Base-by-base conservation (phyloP, 805 yeast species). In the Kluyveromyces aestuarii region DNA sequence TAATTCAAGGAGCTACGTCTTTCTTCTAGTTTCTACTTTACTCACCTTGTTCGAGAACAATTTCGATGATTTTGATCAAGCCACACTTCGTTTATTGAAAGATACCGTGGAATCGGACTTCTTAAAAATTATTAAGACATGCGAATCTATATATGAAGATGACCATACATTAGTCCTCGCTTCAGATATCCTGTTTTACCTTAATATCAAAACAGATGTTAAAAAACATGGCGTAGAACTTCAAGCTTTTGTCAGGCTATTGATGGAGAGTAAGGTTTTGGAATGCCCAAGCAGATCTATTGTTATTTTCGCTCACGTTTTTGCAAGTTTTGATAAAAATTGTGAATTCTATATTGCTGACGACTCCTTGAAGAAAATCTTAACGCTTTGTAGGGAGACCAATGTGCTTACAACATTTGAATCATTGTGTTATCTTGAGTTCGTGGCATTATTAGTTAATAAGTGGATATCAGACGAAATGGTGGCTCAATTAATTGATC, bases 241-340 rank as follows among this genome's bases (percentile, higher is more conserved):
- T 8, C 59, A 70, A 38, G 72, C 71, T 13, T 64, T 72, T 25
- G 55, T 66, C 11, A 47, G 52, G 0, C 35, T 72, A 3, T 79
- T 81, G 49, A 52, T 71, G 6, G 66, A 54, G 6, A 19, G 44
- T 18, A 33, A 50, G 17, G 46, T 57, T 44, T 19, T 56, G 14
- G 39, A 59, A 16, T 37, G 50, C 40, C 53, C 63, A 5, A 57
- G 62, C 8, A 63, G 69, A 16, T 58, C 70, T 16, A 66, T 78
- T 18, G 63, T 71, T 1, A 50, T 72, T 30, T 57, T 73, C 51
- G 69, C 68, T 37, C 79, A 76, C 51, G 56, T 81, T 1, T 45
- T 82, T 9, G 72, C 82, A 4, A 77, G 75, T 17, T 58, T 82
- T 16, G 84, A 80, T 55, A 78, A 74, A 53, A 39, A 42, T 8